phyloP scores from a whole-genome alignment of 257 asterid genomes.

The Gynochthodes officinalis region DNA sequence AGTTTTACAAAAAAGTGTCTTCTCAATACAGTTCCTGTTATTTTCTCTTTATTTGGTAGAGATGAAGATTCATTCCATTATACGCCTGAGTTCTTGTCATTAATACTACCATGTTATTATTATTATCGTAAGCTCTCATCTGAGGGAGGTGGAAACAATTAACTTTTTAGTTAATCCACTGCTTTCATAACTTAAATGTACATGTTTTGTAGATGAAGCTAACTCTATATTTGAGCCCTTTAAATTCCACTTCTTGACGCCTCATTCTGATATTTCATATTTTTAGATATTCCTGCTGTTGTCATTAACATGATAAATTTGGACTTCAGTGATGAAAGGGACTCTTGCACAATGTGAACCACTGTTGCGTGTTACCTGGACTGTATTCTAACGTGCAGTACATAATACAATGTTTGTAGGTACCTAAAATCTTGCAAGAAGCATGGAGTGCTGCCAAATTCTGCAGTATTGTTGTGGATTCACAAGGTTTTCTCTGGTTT shows the following conservation, averaged over 20 bases:
- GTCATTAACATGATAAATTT: too few relatives aligned
- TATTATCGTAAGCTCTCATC: not conserved
- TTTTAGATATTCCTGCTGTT: not conserved
- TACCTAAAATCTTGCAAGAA: constrained; percentile 30
- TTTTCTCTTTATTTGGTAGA: not conserved
- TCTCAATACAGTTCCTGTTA: not conserved
- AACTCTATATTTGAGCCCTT: not conserved
- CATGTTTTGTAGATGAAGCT: not conserved
- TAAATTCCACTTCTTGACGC: not conserved
- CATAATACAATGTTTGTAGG: constrained; percentile 9
- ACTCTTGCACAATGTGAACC: too few relatives aligned
- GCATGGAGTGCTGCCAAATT: constrained; percentile 11
- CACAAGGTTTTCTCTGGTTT: constrained; percentile 19
- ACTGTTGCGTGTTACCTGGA: not conserved
- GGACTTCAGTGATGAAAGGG: not conserved
- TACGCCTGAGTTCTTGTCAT: not conserved
- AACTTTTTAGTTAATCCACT: not conserved
- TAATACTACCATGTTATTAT: not conserved
- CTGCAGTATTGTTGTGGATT: constrained; percentile 23
- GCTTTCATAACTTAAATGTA: not conserved
- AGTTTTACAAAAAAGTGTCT: too few relatives aligned
- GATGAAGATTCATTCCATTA: not conserved
- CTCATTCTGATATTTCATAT: not conserved
- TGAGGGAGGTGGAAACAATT: not conserved
- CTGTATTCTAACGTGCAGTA: not conserved